Percentiles rank a stretch among this genome's conserved stretches.
Conservation (phyloP, 164 flowering plant species). For the Vitis labrusca region DNA sequence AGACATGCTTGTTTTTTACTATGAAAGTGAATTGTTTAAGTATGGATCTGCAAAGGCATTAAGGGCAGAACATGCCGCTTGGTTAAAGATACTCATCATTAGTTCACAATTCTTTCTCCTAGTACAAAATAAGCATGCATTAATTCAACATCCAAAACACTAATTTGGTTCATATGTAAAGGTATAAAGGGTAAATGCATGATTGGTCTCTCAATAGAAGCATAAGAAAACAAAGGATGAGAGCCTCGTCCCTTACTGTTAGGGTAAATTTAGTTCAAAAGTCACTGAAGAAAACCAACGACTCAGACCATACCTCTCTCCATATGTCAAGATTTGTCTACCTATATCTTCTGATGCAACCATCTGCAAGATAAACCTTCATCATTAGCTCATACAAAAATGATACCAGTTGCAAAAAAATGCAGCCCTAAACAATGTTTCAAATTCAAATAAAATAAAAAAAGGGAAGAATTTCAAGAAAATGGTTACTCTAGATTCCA, state of each 20-base stretch:
- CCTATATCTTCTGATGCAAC: slow-evolving; percentile 90
- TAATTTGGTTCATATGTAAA: neutral
- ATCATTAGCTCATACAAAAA: neutral
- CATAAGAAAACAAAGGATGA: neutral
- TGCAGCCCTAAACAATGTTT: neutral
- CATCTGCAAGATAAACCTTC: slow-evolving; percentile 46
- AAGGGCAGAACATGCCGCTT: too few relatives aligned
- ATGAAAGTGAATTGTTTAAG: too few relatives aligned
- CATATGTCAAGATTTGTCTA: slow-evolving; percentile 83
- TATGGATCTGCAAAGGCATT: too few relatives aligned
- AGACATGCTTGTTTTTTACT: too few relatives aligned
- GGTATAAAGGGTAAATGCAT: neutral
- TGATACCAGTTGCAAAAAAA: neutral
- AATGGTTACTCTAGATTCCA: slow-evolving; percentile 67
- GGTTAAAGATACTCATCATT: too few relatives aligned
- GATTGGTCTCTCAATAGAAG: too few relatives aligned
- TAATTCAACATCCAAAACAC: too few relatives aligned
- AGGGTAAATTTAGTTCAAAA: neutral
- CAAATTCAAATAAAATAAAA: neutral
- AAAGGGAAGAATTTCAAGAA: neutral
- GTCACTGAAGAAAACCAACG: neutral
- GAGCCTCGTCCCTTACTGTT: neutral
- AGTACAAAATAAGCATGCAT: too few relatives aligned
- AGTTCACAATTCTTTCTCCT: too few relatives aligned
- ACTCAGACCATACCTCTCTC: slow-evolving; percentile 63